A percentile compares a stretch with the other conserved stretches of the same genome.
phyloP scores from a whole-genome alignment of 352 stramenopile species.

The Pythium oligandrum region DNA sequence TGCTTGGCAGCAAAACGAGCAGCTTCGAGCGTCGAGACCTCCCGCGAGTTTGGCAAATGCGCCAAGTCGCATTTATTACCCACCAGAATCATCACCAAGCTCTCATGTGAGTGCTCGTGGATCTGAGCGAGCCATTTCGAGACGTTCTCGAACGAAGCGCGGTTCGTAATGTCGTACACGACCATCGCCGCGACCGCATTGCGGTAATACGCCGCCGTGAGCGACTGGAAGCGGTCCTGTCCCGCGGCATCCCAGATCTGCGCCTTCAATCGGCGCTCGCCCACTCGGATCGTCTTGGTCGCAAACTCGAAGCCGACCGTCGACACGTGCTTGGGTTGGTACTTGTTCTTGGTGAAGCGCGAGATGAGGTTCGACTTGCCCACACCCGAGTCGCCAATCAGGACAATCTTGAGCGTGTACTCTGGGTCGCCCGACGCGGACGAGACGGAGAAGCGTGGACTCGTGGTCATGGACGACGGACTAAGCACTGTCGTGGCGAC shows the following conservation, averaged over 20 bases:
- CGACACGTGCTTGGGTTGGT: slow-evolving; percentile 65
- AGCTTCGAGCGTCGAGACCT: slow-evolving; percentile 85
- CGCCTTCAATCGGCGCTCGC: slow-evolving; percentile 78
- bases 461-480: slow-evolving; percentile 38
- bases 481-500: slow-evolving; percentile 17
- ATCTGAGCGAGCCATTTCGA: slow-evolving; percentile 73
- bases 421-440: slow-evolving; percentile 28
- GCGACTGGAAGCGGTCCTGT: slow-evolving; percentile 88
- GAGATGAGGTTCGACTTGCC: slow-evolving; percentile 87
- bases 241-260: slow-evolving; percentile 89
- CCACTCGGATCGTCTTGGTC: slow-evolving; percentile 82
- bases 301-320: slow-evolving; percentile 88
- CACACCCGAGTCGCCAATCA: slow-evolving; percentile 85
- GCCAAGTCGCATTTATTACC: slow-evolving; percentile 88
- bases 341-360: slow-evolving; percentile 89
- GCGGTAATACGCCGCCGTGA: slow-evolving; percentile 90
- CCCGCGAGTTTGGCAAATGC: slow-evolving; percentile 61
- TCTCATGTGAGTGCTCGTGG: slow-evolving; percentile 80
- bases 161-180: slow-evolving; percentile 91
- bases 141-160: slow-evolving; percentile 79
- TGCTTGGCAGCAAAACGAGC: slow-evolving; percentile 75
- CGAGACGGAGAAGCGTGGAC: slow-evolving; percentile 36
- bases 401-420: slow-evolving; percentile 83
- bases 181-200: slow-evolving; percentile 89
- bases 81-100: slow-evolving; percentile 77